These are phyloP conservation scores for Cyamopsis tetragonoloba DNA, from an alignment of 306 rosid species.

Conservation along the genomic window DNA sequence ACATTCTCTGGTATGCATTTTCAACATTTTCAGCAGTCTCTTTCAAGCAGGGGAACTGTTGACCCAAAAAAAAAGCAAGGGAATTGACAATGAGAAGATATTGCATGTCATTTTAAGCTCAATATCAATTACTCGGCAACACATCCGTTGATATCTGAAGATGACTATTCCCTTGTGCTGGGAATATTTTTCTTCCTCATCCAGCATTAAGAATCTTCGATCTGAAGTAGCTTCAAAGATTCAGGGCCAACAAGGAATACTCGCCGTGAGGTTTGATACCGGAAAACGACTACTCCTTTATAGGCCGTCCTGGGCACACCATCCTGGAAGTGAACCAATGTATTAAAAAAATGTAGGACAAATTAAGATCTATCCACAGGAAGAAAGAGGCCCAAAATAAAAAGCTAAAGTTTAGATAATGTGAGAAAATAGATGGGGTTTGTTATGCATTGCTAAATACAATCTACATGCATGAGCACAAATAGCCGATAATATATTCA, in stretches of 20 bases:
- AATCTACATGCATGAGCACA: neutral
- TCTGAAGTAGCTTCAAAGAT: conserved; percentile 65
- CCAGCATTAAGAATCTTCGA: conserved; percentile 43
- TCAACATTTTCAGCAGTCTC: neutral
- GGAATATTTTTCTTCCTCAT: conserved; percentile 28
- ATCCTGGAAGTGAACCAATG: conserved; percentile 52
- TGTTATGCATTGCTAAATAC: neutral
- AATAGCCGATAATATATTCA: neutral
- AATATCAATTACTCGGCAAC: conserved; percentile 5
- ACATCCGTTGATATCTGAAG: conserved; percentile 14
- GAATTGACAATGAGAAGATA: neutral
- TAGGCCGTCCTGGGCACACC: conserved; percentile 93
- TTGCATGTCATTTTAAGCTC: conserved; percentile 1
- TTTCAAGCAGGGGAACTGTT: conserved; percentile 6
- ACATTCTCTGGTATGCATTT: conserved; percentile 16
- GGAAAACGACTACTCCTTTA: conserved; percentile 89
- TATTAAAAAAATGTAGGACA: neutral
- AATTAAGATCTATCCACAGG: conserved; percentile 8
- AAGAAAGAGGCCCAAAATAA: neutral
- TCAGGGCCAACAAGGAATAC: conserved; percentile 73
- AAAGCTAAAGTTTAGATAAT: neutral
- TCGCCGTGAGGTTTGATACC: conserved; percentile 55
- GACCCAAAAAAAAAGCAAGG: too few relatives aligned
- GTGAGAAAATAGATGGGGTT: neutral
- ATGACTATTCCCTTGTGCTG: neutral